Conservation (phyloP, 2,329 filamentous ascomycete genomes). For the Aspergillus bombycis region DNA sequence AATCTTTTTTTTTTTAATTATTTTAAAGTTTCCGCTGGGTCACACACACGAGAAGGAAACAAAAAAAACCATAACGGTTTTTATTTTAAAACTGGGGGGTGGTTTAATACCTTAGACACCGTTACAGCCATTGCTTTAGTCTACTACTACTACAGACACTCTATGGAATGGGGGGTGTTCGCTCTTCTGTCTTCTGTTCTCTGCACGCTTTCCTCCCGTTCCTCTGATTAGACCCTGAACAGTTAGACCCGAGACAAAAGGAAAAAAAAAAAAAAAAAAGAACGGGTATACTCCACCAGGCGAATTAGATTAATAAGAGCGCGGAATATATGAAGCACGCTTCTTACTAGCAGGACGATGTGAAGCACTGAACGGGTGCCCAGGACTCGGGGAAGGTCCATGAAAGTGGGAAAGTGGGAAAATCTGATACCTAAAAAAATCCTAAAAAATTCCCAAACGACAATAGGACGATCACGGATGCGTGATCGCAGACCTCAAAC, state of each 20-base stretch:
- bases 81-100: not conserved
- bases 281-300: not conserved
- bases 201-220: too few relatives aligned
- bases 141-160: not conserved
- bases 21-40: not conserved
- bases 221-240: not conserved
- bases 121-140: not conserved
- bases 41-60: not conserved
- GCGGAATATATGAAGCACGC: not conserved
- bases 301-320: not conserved
- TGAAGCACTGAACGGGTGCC: not conserved
- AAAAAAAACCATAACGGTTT: not conserved
- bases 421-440: not conserved
- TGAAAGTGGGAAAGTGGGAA: not conserved
- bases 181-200: too few relatives aligned
- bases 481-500: not conserved
- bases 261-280: not conserved
- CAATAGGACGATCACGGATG: not conserved
- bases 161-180: too few relatives aligned
- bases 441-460: not conserved
- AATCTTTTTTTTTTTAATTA: not conserved
- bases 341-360: not conserved
- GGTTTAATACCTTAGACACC: not conserved
- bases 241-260: not conserved
- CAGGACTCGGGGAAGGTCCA: not conserved